These are phyloP conservation scores for Acacia pycnantha DNA, from an alignment of 331 rosid genomes.

Conservation along the genomic window DNA sequence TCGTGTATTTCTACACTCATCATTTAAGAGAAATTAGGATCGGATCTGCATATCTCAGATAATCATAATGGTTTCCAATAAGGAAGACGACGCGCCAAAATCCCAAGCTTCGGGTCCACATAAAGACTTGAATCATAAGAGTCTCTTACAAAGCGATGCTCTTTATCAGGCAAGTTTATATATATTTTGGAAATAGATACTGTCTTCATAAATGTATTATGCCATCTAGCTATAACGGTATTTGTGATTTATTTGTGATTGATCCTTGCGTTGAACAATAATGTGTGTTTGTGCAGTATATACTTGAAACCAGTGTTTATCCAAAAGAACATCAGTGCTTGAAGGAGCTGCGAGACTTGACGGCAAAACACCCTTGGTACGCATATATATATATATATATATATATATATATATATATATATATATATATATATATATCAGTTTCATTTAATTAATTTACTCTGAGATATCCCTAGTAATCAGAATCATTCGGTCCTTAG, in stretches of 20 bases:
- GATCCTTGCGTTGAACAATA: not conserved
- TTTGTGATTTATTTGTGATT: not conserved
- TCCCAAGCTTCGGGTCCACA: not conserved
- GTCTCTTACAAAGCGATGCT: slow-evolving; percentile 38
- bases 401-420: no score
- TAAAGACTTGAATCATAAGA: slow-evolving; percentile 26
- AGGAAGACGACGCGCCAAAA: slow-evolving; percentile 2
- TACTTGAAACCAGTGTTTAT: no score
- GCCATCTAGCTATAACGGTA: not conserved
- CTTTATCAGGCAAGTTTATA: slow-evolving; percentile 31
- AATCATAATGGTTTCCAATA: slow-evolving; percentile 7
- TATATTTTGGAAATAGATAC: not conserved
- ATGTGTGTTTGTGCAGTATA: not conserved
- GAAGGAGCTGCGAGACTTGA: no score
- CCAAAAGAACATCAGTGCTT: no score
- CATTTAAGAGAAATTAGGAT: not conserved
- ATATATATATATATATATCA: no score
- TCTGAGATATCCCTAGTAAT: not conserved
- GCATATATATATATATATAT: no score
- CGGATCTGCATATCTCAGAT: not conserved
- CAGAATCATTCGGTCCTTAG: not conserved
- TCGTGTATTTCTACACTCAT: not conserved
- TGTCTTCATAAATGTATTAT: not conserved
- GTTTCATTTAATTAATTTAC: not conserved
- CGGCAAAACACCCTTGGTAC: no score